These are phyloP conservation scores for Zymoseptoria brevis DNA, from an alignment of 2,329 filamentous ascomycete species.

Conservation along the genomic window DNA sequence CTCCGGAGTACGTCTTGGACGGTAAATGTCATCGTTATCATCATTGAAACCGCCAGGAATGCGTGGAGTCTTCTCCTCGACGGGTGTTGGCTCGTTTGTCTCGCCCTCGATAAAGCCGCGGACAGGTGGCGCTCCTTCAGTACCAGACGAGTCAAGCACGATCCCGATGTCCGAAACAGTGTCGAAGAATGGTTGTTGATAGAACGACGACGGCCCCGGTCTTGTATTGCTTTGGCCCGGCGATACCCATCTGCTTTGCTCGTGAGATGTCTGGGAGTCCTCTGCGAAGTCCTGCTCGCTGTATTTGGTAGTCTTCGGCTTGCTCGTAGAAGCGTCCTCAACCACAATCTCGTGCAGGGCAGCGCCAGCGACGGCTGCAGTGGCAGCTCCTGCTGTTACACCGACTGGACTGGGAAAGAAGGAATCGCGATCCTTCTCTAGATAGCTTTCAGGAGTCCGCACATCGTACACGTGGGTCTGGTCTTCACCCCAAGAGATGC, in stretches of 20 bases:
- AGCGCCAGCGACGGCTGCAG: constrained; percentile 13
- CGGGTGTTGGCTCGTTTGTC: constrained; percentile 49
- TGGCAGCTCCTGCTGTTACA: constrained; percentile 6
- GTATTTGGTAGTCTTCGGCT: constrained; percentile 26
- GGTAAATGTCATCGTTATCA: constrained; percentile 16
- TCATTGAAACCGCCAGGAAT: constrained; percentile 56
- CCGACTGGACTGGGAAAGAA: constrained; percentile 17
- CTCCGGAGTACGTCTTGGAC: constrained; percentile 1
- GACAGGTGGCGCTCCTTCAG: constrained; percentile 25
- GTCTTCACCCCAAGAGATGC: constrained; percentile 43
- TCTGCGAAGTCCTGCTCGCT: constrained; percentile 16
- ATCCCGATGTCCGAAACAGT: constrained; percentile 33
- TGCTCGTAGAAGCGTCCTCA: constrained; percentile 28
- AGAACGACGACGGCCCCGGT: constrained; percentile 2
- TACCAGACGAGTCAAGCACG: constrained; percentile 22
- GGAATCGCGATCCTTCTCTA: constrained; percentile 16
- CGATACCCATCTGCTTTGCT: neutral
- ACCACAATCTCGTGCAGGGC: constrained; percentile 34
- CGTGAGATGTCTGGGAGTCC: neutral
- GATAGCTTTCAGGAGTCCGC: constrained; percentile 36
- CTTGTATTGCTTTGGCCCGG: neutral
- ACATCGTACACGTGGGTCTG: constrained; percentile 41
- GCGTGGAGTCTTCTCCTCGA: constrained; percentile 40
- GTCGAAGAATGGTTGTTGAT: constrained; percentile 35
- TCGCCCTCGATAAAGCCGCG: constrained; percentile 37